Percentiles rank a stretch among this genome's conserved stretches.
Evolutionary conservation across 2,329 filamentous ascomycete species (phyloP).

Genomic region (Verticillium isaacii): DNA sequence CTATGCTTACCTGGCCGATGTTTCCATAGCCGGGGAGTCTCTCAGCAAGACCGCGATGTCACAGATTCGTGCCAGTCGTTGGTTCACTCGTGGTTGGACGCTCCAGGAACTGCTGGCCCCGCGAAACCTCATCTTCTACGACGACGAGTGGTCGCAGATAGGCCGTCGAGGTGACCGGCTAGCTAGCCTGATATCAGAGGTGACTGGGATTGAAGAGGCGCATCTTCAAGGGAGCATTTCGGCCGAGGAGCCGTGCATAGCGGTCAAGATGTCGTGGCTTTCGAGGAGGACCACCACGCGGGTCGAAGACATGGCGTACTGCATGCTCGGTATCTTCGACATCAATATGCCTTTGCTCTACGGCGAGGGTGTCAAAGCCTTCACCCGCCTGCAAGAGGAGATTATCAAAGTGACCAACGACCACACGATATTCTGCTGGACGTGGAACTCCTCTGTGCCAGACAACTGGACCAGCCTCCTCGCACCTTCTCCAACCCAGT

Average conservation of each 20-base stretch:
- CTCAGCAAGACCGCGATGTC: too few species aligned
- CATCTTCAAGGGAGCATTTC: too few species aligned
- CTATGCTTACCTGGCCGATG: constrained; percentile 25
- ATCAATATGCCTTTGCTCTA: constrained; percentile 26
- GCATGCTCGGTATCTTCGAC: constrained; percentile 24
- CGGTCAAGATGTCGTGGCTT: constrained; percentile 23
- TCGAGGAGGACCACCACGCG: constrained; percentile 17
- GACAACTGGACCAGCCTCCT: too few species aligned
- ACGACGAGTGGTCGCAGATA: too few species aligned
- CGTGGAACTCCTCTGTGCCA: too few species aligned
- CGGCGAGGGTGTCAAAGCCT: constrained; percentile 18
- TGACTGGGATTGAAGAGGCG: neutral
- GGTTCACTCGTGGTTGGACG: constrained; percentile 47
- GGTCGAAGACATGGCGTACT: constrained; percentile 23
- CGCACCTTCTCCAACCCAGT: too few species aligned
- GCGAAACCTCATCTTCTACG: constrained; percentile 17
- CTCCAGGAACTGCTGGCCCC: constrained; percentile 61
- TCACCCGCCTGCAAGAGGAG: constrained; percentile 17
- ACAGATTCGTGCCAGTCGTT: constrained; percentile 9
- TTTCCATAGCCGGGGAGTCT: neutral
- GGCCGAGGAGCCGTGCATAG: neutral
- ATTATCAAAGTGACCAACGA: constrained; percentile 15
- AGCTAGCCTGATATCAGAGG: neutral
- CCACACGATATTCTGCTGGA: constrained; percentile 18
- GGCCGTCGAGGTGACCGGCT: too few species aligned